Evolutionary conservation across 352 stramenopile genomes (phyloP).

Genomic region (Phytopythium helicoides): DNA sequence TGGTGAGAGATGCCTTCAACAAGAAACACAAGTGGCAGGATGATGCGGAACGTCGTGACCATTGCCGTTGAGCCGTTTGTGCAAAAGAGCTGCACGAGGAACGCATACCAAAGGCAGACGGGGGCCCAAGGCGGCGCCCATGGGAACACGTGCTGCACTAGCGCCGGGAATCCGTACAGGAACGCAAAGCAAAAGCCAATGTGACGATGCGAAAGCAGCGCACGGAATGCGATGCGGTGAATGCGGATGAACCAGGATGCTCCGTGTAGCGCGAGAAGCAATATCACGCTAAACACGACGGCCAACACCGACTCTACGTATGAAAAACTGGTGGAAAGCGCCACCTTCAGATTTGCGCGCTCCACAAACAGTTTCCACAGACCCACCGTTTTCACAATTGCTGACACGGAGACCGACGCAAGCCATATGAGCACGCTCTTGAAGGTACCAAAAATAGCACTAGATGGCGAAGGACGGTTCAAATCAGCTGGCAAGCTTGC

Average conservation of each 20-base stretch:
- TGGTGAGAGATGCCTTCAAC: constrained; percentile 87
- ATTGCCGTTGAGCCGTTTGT: constrained; percentile 80
- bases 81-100: constrained; percentile 87
- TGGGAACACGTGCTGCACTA: constrained; percentile 86
- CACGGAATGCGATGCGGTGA: constrained; percentile 78
- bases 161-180: constrained; percentile 82
- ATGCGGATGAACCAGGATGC: constrained; percentile 78
- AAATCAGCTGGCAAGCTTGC: constrained; percentile 7
- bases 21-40: constrained; percentile 83
- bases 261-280: constrained; percentile 67
- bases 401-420: too few species aligned
- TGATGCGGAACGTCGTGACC: constrained; percentile 82
- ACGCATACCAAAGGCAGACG: constrained; percentile 89
- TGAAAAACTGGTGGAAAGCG: constrained; percentile 31
- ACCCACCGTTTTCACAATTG: neutral
- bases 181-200: constrained; percentile 89
- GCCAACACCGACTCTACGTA: constrained; percentile 69
- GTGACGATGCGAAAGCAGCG: constrained; percentile 79
- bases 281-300: constrained; percentile 61
- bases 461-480: neutral
- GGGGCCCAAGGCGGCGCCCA: constrained; percentile 87
- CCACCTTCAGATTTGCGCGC: constrained; percentile 44
- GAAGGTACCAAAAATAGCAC: neutral
- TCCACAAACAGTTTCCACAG: constrained; percentile 1
- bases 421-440: neutral